phyloP scores from a whole-genome alignment of 345 rosid genomes.

The Pelargonium nanum region DNA sequence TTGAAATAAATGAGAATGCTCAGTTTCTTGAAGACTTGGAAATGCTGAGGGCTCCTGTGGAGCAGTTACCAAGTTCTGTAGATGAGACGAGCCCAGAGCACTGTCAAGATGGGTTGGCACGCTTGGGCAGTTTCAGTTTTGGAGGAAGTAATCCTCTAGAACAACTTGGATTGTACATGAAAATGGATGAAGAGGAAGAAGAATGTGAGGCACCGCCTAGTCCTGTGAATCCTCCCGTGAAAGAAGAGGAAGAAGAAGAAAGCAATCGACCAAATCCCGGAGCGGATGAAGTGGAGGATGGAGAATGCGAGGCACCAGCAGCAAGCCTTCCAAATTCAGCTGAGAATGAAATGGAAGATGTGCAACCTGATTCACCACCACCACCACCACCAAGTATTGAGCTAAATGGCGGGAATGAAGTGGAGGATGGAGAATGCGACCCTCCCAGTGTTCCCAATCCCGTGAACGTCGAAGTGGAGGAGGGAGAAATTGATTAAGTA shows the following conservation, averaged over 20 bases:
- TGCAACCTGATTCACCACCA: too few species aligned
- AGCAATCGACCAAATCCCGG: constrained; percentile 32
- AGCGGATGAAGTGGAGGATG: background rate
- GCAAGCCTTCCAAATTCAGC: background rate
- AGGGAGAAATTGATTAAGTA: background rate
- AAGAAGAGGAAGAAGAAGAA: constrained; percentile 85
- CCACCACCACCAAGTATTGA: too few species aligned
- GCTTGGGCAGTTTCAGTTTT: constrained; percentile 65
- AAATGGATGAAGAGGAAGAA: constrained; percentile 65
- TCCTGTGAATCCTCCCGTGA: constrained; percentile 12
- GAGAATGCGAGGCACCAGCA: background rate
- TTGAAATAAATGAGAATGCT: constrained; percentile 84
- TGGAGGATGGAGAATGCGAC: background rate
- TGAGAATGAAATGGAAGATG: background rate
- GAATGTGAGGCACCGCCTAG: constrained; percentile 34
- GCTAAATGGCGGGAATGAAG: background rate
- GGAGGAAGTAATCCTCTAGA: constrained; percentile 78
- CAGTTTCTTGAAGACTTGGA: constrained; percentile 79
- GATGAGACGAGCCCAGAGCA: constrained; percentile 58
- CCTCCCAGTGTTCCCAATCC: background rate
- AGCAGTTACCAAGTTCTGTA: constrained; percentile 47
- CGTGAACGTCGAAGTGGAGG: background rate
- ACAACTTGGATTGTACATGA: constrained; percentile 85
- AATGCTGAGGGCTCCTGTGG: constrained; percentile 66
- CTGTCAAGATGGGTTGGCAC: constrained; percentile 39